A percentile compares a stretch with the other conserved stretches of the same genome.
phyloP scores from a whole-genome alignment of 163 green algal species.

The Volvox carteri region DNA sequence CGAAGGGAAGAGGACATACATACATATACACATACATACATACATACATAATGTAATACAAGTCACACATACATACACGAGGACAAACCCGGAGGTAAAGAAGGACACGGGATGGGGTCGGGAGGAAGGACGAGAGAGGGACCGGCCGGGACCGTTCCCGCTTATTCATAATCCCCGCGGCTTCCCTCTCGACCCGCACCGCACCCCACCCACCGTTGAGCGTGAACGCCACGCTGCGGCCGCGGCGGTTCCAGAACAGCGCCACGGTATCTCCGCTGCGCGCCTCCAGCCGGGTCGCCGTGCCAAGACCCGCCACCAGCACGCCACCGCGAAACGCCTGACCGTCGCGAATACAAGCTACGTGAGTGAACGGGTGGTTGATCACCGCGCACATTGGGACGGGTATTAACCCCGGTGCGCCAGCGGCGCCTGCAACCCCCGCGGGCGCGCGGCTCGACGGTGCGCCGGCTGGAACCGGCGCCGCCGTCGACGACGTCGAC shows the following conservation, averaged over 20 bases:
- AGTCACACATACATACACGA: too few relatives aligned
- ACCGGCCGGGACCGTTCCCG: too few relatives aligned
- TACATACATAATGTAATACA: too few relatives aligned
- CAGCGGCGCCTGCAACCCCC: not conserved
- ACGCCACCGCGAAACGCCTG: slow-evolving; percentile 39
- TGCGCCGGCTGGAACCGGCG: not conserved
- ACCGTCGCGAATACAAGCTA: slow-evolving; percentile 35
- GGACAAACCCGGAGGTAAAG: too few relatives aligned
- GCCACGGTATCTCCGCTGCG: slow-evolving; percentile 24
- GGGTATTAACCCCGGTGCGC: not conserved
- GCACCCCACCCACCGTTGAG: slow-evolving; percentile 43
- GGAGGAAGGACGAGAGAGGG: too few relatives aligned
- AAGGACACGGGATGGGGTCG: too few relatives aligned
- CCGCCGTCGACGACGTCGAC: not conserved
- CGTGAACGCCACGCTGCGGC: not conserved
- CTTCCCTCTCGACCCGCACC: too few relatives aligned
- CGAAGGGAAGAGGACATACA: too few relatives aligned
- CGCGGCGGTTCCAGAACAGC: slow-evolving; percentile 50
- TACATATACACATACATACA: too few relatives aligned
- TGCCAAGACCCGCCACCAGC: not conserved
- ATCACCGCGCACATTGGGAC: slow-evolving; percentile 30
- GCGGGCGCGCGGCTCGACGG: not conserved
- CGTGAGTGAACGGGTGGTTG: slow-evolving; percentile 29
- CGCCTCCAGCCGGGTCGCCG: slow-evolving; percentile 23
- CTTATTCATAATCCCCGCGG: too few relatives aligned